Evolutionary conservation across 2,329 filamentous ascomycete genomes (phyloP).

Genomic region (Sarocladiaceae sp.): DNA sequence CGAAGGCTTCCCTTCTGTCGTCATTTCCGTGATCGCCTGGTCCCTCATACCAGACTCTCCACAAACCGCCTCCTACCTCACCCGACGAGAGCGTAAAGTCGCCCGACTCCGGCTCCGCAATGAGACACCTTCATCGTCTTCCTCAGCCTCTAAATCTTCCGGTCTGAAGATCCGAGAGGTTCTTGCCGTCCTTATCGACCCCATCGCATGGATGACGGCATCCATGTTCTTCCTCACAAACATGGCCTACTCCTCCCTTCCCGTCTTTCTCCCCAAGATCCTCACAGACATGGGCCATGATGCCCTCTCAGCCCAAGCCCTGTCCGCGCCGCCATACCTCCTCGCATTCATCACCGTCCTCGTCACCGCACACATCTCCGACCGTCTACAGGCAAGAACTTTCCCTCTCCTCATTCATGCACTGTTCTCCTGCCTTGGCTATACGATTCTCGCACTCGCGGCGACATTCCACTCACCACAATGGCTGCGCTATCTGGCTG

Average conservation of each 20-base stretch:
- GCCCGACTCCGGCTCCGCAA: constrained; percentile 63
- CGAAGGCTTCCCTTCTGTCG: constrained; percentile 78
- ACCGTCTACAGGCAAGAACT: constrained; percentile 59
- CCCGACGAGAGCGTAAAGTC: constrained; percentile 60
- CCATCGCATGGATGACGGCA: constrained; percentile 62
- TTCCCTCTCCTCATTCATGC: constrained; percentile 66
- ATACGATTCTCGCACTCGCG: constrained; percentile 56
- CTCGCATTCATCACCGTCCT: constrained; percentile 70
- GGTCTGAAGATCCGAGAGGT: constrained; percentile 54
- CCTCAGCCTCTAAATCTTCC: constrained; percentile 13
- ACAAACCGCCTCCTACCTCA: constrained; percentile 59
- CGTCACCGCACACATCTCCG: constrained; percentile 67
- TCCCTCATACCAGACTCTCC: constrained; percentile 73
- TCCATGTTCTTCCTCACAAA: constrained; percentile 85
- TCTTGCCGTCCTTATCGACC: constrained; percentile 35
- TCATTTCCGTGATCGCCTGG: constrained; percentile 73
- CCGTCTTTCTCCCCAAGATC: constrained; percentile 82
- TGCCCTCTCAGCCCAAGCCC: constrained; percentile 64
- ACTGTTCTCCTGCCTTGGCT: constrained; percentile 58
- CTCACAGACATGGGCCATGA: constrained; percentile 72
- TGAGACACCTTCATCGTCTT: constrained; percentile 30
- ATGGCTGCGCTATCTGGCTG: constrained; percentile 62
- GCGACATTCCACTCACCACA: constrained; percentile 38
- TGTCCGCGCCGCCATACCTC: constrained; percentile 79
- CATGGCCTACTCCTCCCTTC: constrained; percentile 82